Conservation (phyloP, 768 basidiomycete species). For the Ephemerocybe angulata region DNA sequence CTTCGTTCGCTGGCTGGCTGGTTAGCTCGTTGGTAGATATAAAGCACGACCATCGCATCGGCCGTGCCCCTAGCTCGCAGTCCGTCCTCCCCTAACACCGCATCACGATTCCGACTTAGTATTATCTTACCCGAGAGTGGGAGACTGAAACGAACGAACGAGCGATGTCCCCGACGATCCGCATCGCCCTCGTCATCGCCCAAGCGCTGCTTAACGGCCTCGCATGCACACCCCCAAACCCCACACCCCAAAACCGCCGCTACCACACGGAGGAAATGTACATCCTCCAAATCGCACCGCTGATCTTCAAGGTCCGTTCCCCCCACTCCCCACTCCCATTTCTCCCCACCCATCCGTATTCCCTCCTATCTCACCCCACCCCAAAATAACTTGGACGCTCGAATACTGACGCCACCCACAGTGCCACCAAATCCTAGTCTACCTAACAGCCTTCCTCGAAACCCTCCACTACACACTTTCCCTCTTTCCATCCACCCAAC, state of each 20-base stretch:
- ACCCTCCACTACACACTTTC: constrained; percentile 37
- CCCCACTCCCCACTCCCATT: background rate
- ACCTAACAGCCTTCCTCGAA: constrained; percentile 50
- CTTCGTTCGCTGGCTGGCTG: no score
- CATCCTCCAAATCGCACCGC: constrained; percentile 52
- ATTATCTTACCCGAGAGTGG: no score
- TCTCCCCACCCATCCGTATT: background rate
- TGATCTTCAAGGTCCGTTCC: constrained; percentile 47
- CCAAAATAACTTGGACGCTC: background rate
- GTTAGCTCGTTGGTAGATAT: no score
- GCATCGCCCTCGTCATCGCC: constrained; percentile 43
- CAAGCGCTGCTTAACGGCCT: constrained; percentile 50
- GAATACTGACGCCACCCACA: constrained; percentile 17
- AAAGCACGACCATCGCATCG: no score
- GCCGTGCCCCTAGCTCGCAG: no score
- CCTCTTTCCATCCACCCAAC: constrained; percentile 28
- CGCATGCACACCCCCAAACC: constrained; percentile 56
- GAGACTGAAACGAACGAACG: no score
- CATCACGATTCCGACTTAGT: no score
- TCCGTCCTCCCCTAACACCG: no score
- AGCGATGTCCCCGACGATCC: constrained; percentile 19
- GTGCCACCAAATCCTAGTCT: constrained; percentile 49
- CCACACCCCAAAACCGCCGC: constrained; percentile 44
- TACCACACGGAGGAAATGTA: constrained; percentile 52
- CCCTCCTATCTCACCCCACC: background rate